Evolutionary conservation across 352 stramenopile genomes (phyloP).

Genomic region (Halophytophthora polymorphica): DNA sequence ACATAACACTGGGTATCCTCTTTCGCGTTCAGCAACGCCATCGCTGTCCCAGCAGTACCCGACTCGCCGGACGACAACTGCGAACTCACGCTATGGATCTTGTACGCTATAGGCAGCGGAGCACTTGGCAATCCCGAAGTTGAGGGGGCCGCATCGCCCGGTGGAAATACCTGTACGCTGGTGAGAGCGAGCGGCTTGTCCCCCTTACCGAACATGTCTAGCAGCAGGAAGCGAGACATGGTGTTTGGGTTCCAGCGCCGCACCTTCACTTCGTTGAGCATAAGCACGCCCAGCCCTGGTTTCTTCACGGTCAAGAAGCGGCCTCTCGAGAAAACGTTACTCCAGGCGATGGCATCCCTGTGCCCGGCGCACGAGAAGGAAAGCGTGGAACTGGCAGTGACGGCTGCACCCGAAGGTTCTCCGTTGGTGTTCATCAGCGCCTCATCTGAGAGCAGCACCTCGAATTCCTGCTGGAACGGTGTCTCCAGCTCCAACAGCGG

Average conservation of each 20-base stretch:
- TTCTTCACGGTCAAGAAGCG: constrained; percentile 53
- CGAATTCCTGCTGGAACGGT: constrained; percentile 55
- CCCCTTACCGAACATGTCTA: constrained; percentile 46
- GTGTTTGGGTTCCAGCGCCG: constrained; percentile 54
- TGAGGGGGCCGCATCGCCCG: constrained; percentile 26
- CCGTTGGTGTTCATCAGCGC: constrained; percentile 20
- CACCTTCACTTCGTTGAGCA: constrained; percentile 73
- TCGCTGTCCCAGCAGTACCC: constrained; percentile 39
- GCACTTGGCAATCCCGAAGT: constrained; percentile 7
- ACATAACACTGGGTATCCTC: constrained; percentile 42
- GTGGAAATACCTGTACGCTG: constrained; percentile 46
- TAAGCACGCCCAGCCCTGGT: constrained; percentile 30
- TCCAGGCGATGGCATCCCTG: constrained; percentile 32
- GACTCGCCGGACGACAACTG: constrained; percentile 31
- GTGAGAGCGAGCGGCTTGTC: constrained; percentile 34
- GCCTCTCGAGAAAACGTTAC: constrained; percentile 32
- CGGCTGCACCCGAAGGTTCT: constrained; percentile 1
- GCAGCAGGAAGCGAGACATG: constrained; percentile 39
- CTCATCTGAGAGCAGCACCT: constrained; percentile 35
- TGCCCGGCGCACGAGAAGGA: constrained; percentile 50
- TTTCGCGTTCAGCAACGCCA: constrained; percentile 23
- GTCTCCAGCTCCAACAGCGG: constrained; percentile 35
- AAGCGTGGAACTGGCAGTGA: constrained; percentile 25
- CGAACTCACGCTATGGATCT: constrained; percentile 65
- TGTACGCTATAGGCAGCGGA: constrained; percentile 41